A percentile compares a stretch with the other conserved stretches of the same genome.
Conservation (phyloP, 768 basidiomycete genomes). For the Lactarius quietus region DNA sequence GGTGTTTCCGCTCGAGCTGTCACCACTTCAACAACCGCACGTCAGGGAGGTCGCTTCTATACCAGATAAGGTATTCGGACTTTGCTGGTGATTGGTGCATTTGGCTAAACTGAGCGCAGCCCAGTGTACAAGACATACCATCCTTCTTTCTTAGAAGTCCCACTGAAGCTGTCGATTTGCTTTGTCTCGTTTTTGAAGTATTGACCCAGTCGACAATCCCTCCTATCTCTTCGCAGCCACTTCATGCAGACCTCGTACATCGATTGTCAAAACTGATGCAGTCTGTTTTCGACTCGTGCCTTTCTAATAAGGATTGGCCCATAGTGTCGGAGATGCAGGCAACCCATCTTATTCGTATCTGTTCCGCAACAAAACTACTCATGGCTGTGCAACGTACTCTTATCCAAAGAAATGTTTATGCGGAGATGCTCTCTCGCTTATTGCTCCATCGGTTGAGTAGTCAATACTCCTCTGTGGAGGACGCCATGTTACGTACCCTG, state of each 20-base stretch:
- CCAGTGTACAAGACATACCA: conserved; percentile 13
- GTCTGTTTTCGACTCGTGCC: conserved; percentile 42
- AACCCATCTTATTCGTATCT: conserved; percentile 40
- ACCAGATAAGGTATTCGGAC: conserved; percentile 17
- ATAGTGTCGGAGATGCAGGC: conserved; percentile 36
- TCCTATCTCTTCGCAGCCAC: conserved; percentile 45
- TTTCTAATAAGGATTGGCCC: conserved; percentile 38
- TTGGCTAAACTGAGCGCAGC: not conserved
- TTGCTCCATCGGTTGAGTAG: conserved; percentile 18
- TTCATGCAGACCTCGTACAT: conserved; percentile 47
- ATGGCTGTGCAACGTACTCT: conserved; percentile 20
- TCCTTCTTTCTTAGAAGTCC: conserved; percentile 34
- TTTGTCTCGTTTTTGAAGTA: conserved; percentile 45
- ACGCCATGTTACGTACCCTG: conserved; percentile 12
- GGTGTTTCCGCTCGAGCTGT: conserved; percentile 19
- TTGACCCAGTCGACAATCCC: conserved; percentile 42
- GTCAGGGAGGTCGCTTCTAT: conserved; percentile 11
- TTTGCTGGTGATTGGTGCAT: not conserved
- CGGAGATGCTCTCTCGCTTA: conserved; percentile 22
- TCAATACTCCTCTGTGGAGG: conserved; percentile 8
- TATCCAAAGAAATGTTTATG: conserved; percentile 1
- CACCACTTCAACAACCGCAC: conserved; percentile 14
- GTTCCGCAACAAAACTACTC: conserved; percentile 27
- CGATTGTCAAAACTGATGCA: conserved; percentile 40
- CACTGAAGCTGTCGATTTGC: conserved; percentile 44